Conservation (phyloP, 768 basidiomycete species). For the Boletus subcaerulescens region DNA sequence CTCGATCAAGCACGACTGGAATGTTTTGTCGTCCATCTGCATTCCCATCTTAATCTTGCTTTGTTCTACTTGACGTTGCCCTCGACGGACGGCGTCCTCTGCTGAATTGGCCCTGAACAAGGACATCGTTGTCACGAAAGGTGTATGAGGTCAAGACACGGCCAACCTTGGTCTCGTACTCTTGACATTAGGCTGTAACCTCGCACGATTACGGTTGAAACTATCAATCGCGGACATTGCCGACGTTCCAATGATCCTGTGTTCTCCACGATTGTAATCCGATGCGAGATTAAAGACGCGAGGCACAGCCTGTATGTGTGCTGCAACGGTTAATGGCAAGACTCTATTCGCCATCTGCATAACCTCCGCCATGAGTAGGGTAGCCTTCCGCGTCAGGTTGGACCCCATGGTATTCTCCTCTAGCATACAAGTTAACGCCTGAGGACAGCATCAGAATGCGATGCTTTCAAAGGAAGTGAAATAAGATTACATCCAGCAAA, state of each 20-base stretch:
- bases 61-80: slow-evolving; percentile 89
- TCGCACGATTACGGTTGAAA: slow-evolving; percentile 83
- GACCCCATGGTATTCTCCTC: slow-evolving; percentile 75
- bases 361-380: slow-evolving; percentile 86
- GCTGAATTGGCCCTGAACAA: slow-evolving; percentile 65
- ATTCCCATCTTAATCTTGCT: slow-evolving; percentile 85
- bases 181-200: slow-evolving; percentile 60
- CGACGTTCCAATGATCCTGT: slow-evolving; percentile 79
- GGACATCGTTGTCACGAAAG: neutral
- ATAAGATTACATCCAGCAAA: slow-evolving; percentile 69
- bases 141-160: neutral
- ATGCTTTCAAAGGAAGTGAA: neutral
- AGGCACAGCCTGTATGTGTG: slow-evolving; percentile 84
- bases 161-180: slow-evolving; percentile 63
- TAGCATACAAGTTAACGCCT: slow-evolving; percentile 85
- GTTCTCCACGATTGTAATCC: slow-evolving; percentile 71
- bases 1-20: slow-evolving; percentile 80
- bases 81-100: slow-evolving; percentile 83
- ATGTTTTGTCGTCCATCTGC: slow-evolving; percentile 94
- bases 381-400: slow-evolving; percentile 84
- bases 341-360: slow-evolving; percentile 86
- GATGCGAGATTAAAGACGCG: slow-evolving; percentile 82
- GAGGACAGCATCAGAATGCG: slow-evolving; percentile 1
- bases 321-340: slow-evolving; percentile 76
- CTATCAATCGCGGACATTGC: slow-evolving; percentile 88